Evolutionary conservation across 176 grass and related monocot species (phyloP).

Genomic region (Eragrostis curvula): DNA sequence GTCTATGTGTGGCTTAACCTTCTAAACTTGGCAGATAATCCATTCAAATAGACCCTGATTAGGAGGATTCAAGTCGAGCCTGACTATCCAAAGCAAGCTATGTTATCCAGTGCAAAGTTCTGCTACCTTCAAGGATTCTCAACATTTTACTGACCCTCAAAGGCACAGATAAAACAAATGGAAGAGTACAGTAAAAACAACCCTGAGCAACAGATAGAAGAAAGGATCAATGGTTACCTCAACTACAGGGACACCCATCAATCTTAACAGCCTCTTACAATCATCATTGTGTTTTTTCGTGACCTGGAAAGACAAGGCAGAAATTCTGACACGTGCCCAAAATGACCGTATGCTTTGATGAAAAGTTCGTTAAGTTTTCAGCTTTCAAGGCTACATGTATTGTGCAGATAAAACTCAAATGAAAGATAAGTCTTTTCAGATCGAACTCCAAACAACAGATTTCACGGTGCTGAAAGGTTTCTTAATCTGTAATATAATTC

Average conservation of each 20-base stretch:
- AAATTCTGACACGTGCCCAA: neutral
- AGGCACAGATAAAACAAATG: slow-evolving; percentile 12
- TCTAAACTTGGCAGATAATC: slow-evolving; percentile 22
- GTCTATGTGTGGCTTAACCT: neutral
- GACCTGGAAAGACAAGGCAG: slow-evolving; percentile 38
- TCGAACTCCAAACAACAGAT: slow-evolving; percentile 1
- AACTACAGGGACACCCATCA: slow-evolving; percentile 87
- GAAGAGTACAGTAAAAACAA: neutral
- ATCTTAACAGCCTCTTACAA: slow-evolving; percentile 72
- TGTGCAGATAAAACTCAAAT: slow-evolving; percentile 3
- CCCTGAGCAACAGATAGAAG: neutral
- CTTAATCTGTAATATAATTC: slow-evolving; percentile 25
- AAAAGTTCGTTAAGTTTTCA: neutral
- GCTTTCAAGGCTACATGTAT: neutral
- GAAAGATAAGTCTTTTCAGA: neutral
- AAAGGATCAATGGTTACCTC: slow-evolving; percentile 59
- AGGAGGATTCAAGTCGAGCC: neutral
- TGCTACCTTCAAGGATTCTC: neutral
- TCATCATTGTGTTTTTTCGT: slow-evolving; percentile 85
- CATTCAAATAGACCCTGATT: slow-evolving; percentile 5
- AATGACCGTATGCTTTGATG: neutral
- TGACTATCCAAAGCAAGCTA: neutral
- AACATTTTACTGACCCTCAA: slow-evolving; percentile 7
- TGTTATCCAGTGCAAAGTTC: neutral
- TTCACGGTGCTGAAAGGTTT: neutral